Conservation (phyloP, 73 alveolate species). For the Stentor roeselii region DNA sequence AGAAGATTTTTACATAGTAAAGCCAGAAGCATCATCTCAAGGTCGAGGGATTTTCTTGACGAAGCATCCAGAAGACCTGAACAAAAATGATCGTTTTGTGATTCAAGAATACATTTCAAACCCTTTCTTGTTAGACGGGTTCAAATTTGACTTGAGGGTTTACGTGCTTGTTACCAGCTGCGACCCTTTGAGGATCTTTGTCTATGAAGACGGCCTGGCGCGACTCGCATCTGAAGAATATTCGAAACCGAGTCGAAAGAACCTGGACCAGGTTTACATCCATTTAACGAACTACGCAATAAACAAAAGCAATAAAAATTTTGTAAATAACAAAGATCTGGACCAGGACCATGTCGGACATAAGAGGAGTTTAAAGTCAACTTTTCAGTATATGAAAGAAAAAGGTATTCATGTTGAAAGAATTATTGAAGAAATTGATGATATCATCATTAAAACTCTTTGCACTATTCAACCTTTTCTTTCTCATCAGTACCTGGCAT, state of each 20-base stretch:
- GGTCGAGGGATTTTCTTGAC: constrained; percentile 72
- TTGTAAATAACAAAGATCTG: constrained; percentile 45
- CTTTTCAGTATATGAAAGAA: constrained; percentile 33
- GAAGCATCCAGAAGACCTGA: constrained; percentile 53
- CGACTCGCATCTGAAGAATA: constrained; percentile 76
- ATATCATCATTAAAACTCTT: constrained; percentile 61
- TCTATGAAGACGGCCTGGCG: constrained; percentile 84
- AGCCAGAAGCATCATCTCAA: constrained; percentile 58
- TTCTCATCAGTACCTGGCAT: constrained; percentile 55
- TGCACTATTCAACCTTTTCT: constrained; percentile 56
- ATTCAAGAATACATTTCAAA: constrained; percentile 83
- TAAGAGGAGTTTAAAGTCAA: constrained; percentile 49
- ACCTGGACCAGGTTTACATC: constrained; percentile 44
- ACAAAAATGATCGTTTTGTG: constrained; percentile 62
- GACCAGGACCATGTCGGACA: constrained; percentile 55
- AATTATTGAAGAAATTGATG: constrained; percentile 50
- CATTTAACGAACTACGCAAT: constrained; percentile 63
- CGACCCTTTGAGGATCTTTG: constrained; percentile 78
- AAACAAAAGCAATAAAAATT: constrained; percentile 44
- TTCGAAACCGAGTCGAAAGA: constrained; percentile 42
- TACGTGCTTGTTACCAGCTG: constrained; percentile 67
- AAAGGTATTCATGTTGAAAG: constrained; percentile 48
- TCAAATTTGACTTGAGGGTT: constrained; percentile 91
- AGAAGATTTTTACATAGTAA: not conserved
- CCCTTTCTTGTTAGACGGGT: constrained; percentile 92